Evolutionary conservation across 345 rosid species (phyloP), one percentile per base, ranked within the genome.

Genomic region (Laguncularia racemosa): DNA sequence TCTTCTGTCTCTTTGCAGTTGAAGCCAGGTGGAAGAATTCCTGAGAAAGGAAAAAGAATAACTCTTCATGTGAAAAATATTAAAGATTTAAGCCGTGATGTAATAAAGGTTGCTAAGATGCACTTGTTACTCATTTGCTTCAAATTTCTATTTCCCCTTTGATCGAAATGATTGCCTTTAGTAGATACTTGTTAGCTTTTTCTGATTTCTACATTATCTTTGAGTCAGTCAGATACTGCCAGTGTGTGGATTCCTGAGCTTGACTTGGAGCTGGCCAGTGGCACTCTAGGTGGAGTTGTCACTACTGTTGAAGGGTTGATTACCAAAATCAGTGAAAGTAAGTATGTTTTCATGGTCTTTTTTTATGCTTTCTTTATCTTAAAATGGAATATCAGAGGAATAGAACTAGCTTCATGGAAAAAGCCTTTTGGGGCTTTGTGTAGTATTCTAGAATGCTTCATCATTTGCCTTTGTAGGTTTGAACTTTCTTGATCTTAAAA

Each of bases 281-380:
- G 95, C 52, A 86, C 98, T 40, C 74, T 89, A 44, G 98, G 98
- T 57, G 98, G 95, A 64, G 21, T 86, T 52, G 95, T 89, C 46
- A 89, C 97, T 48, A 92, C 98, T 18, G 97, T 92, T 45, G 97
- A 92, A 72, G 98, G 97, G 16, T 75, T 92, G 69, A 82, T 89
- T 53, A 78, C 93, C 62, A 83, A 92, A 72, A 89, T 92, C 55
- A 81, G 93, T 73, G 97, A 92, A 73, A 92, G 98, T 92, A 67
- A 86, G 98, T 71, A 52, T 63, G 10, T 20, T 48, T 46, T 65
- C 26, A 12, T 51, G 12, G 33, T 2, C 12, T 50, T 16, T 12
- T 12, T 15, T 51, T 51, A 6, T 4, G 40, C 9, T 33, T 9
- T 33, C 11, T 33, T 33, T 33, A 33, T 33, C 40, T 33, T 33